Evolutionary conservation across 2,329 filamentous ascomycete genomes (phyloP), one percentile per base, ranked within the genome.

Genomic region (Fusarium virguliforme): DNA sequence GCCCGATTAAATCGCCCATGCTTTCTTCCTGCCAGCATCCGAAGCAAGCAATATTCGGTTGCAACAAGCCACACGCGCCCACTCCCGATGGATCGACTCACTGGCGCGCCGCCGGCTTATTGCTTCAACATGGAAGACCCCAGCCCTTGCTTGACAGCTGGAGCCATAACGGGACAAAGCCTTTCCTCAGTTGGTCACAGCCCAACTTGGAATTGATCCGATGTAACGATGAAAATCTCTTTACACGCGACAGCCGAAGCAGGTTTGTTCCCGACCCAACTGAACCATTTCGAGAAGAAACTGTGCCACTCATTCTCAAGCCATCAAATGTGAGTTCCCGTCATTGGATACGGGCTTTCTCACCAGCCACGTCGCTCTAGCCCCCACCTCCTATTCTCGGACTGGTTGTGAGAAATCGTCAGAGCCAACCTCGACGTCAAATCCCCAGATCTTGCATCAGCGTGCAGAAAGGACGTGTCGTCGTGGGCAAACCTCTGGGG

Each of bases 301-400:
- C 43, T 48, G 43, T 48, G 43, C 43, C 43, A 48, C 43, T 48
- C 24, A 48, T 48, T 54, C 34, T 46, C 58, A 65, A 56, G 46
- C 43, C 58, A 60, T 34, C 46, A 60, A 18, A 60, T 54, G 34
- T 12, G n/a, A 26, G 26, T 28, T 54, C 60, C 32, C 46, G 10
- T 50, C 35, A 53, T 65, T 60, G 40, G 57, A 59, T 60, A 67
- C 40, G 55, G 48, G 15, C 37, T 43, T 32, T n/a, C 40, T 46
- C 62, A 68, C 59, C 60, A 73, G 69, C 68, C 73, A 74, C 71
- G 62, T 68, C 61, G 50, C 48, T 38, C 46, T 40, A 41, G 35
- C 60, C 40, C 60, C 73, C 64, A 71, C 62, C 55, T 72, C 67
- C 59, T 64, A 68, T 71, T 75, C 64, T 65, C 70, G 59, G 35